Base-by-base conservation (phyloP, 139 green algal genomes). In the Zygnema cylindricum region DNA sequence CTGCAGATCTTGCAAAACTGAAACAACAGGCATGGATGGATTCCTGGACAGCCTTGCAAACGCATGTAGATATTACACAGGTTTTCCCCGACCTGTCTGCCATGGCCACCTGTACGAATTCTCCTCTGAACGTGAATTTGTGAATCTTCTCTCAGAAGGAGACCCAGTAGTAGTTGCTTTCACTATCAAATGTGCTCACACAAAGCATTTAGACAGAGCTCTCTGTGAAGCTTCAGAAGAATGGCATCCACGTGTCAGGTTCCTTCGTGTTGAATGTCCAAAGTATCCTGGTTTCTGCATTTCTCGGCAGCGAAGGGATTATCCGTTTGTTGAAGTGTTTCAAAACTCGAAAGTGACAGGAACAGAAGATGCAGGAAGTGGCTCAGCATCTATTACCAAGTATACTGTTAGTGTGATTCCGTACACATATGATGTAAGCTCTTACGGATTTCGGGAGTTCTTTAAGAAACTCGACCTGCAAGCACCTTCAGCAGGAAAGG, bases 271-370 rank as follows among this genome's bases (percentile, higher is more conserved):
- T 36, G 86, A 90, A 39, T 90, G 86, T 81, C 86, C 86, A 39
- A 90, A 90, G 86, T 90, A 90, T 79, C 86, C 83, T 3, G 86
- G 86, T 22, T 90, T 90, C 79, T 90, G 86, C 69, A 90, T 90
- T 39, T 42, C 86, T 30, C 57, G 86, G 1, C 78, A 90, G 79
- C 54, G 86, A 23, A 90, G 55, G 38, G 86, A 90, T 76, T 90
- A 90, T 38, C 86, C 86, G 32, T 90, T 90, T 36, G 42, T 90
- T 32, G 86, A 90, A 42, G 76, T 90, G 35, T 90, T 90, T 55
- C 83, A 89, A 16, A 90, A 69, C 36, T 87, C 86, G 30, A 88
- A 43, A 23, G 36, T 79, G 71, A 11, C 16, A 43, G 71, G 35
- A 36, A 55, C 35, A 2, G 73, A 54, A 69, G 82, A 55, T 69